These are phyloP conservation scores for Pulveroboletus sp. DNA, from an alignment of 768 basidiomycete species.

Conservation along the genomic window DNA sequence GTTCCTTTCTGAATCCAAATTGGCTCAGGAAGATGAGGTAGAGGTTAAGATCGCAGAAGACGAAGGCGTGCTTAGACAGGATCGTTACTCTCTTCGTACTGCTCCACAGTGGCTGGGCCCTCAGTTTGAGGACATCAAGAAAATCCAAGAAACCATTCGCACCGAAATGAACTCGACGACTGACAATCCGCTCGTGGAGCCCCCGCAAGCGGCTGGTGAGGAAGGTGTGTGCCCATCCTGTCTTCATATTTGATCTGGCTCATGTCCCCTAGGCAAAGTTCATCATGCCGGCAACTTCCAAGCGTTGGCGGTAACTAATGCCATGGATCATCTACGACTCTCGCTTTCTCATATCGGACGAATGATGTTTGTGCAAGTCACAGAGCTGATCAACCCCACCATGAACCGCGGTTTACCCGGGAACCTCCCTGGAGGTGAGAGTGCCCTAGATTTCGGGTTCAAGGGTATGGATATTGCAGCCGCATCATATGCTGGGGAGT, in stretches of 20 bases:
- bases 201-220: slow-evolving; percentile 53
- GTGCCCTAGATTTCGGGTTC: slow-evolving; percentile 74
- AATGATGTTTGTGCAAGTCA: slow-evolving; percentile 60
- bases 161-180: slow-evolving; percentile 85
- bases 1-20: slow-evolving; percentile 61
- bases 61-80: slow-evolving; percentile 70
- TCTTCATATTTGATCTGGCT: neutral
- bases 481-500: slow-evolving; percentile 77
- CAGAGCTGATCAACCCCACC: slow-evolving; percentile 51
- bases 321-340: slow-evolving; percentile 83
- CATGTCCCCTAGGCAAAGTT: slow-evolving; percentile 38
- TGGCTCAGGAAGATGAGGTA: slow-evolving; percentile 65
- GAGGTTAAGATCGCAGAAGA: slow-evolving; percentile 74
- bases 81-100: slow-evolving; percentile 63
- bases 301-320: slow-evolving; percentile 78
- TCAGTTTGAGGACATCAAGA: slow-evolving; percentile 73
- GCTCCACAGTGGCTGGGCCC: slow-evolving; percentile 85
- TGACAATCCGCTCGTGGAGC: slow-evolving; percentile 83
- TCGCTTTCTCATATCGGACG: slow-evolving; percentile 67
- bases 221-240: slow-evolving; percentile 13
- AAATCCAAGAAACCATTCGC: slow-evolving; percentile 57
- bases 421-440: slow-evolving; percentile 72
- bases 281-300: slow-evolving; percentile 91
- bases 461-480: slow-evolving; percentile 84
- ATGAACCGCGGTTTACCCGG: slow-evolving; percentile 80